Evolutionary conservation across 1,139 yeast genomes (phyloP).

Genomic region (Pichia sp.): DNA sequence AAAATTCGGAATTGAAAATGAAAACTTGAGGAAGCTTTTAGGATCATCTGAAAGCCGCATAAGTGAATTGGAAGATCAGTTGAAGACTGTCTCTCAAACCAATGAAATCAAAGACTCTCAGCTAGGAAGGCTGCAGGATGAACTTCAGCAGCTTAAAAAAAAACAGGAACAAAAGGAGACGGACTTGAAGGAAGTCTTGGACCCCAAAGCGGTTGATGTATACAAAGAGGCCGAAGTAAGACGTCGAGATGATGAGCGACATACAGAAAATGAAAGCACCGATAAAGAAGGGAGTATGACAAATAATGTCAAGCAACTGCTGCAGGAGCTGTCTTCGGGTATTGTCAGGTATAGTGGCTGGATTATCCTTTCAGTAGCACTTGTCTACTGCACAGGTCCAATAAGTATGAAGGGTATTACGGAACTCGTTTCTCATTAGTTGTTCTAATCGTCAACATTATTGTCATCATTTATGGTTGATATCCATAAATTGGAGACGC

Average conservation of each 20-base stretch:
- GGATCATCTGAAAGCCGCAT: neutral
- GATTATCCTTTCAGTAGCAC: constrained; percentile 1
- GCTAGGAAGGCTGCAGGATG: neutral
- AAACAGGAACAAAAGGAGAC: neutral
- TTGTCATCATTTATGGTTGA: neutral
- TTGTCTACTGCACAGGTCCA: constrained; percentile 2
- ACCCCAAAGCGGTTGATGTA: neutral
- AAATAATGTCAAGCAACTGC: neutral
- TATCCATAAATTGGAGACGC: neutral
- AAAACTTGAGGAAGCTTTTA: constrained; percentile 1
- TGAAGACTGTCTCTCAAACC: neutral
- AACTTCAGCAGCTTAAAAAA: neutral
- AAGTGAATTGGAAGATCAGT: neutral
- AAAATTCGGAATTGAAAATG: constrained; percentile 3
- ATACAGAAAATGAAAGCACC: neutral
- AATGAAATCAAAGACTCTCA: neutral
- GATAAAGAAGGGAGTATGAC: neutral
- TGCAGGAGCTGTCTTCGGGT: constrained; percentile 1
- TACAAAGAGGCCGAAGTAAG: neutral
- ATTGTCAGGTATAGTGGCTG: constrained; percentile 3
- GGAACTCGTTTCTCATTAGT: constrained; percentile 2
- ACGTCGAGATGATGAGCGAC: neutral
- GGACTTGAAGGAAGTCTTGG: neutral
- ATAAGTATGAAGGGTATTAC: neutral
- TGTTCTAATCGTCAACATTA: neutral